Conservation (phyloP, 2,329 filamentous ascomycete species). For the Aspergillus ochraceoroseus region DNA sequence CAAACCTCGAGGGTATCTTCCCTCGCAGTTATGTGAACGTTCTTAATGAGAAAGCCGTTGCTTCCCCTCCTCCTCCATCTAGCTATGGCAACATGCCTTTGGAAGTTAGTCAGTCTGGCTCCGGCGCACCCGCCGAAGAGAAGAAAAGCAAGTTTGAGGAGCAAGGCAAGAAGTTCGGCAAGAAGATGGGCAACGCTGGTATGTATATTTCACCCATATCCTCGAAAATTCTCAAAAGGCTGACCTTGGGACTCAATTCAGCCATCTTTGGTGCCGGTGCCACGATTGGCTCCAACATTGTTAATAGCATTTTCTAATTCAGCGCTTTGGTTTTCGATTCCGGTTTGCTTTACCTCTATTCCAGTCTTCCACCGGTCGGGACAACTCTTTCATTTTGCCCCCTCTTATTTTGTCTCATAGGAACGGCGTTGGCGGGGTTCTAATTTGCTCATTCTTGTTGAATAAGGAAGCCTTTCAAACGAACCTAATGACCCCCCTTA, state of each 20-base stretch:
- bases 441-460: slow-evolving; percentile 12
- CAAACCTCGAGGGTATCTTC: slow-evolving; percentile 85
- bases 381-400: slow-evolving; percentile 8
- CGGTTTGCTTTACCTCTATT: neutral
- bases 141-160: slow-evolving; percentile 62
- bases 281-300: slow-evolving; percentile 81
- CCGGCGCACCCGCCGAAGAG: slow-evolving; percentile 39
- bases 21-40: slow-evolving; percentile 80
- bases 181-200: slow-evolving; percentile 75
- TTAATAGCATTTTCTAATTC: slow-evolving; percentile 78
- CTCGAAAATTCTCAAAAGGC: slow-evolving; percentile 5
- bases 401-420: slow-evolving; percentile 23
- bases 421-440: slow-evolving; percentile 33
- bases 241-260: slow-evolving; percentile 32
- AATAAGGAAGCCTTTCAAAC: slow-evolving; percentile 4
- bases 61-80: slow-evolving; percentile 38
- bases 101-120: slow-evolving; percentile 60
- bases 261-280: slow-evolving; percentile 92
- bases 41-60: slow-evolving; percentile 57
- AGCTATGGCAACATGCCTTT: slow-evolving; percentile 63
- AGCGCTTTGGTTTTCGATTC: slow-evolving; percentile 1
- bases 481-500: slow-evolving; percentile 1
- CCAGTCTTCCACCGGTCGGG: slow-evolving; percentile 5
- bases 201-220: slow-evolving; percentile 23
- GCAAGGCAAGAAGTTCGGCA: slow-evolving; percentile 90